Evolutionary conservation across 139 green algal species (phyloP).

Genomic region (Tetraselmis chui): DNA sequence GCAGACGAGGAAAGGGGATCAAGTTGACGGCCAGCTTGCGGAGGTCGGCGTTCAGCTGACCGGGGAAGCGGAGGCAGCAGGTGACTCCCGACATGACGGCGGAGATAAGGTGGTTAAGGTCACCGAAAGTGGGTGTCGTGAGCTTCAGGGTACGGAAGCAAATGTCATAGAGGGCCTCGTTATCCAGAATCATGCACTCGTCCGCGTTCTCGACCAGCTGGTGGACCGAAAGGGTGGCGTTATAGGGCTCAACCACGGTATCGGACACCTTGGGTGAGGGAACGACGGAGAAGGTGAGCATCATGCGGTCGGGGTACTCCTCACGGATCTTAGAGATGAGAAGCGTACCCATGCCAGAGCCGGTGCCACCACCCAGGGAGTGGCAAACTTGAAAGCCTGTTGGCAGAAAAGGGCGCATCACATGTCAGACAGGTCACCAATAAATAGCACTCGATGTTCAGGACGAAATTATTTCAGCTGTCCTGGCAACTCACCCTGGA

Average conservation of each 20-base stretch:
- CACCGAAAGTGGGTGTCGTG: conserved; percentile 86
- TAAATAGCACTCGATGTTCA: conserved; percentile 54
- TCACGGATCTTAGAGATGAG: conserved; percentile 90
- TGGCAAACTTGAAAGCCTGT: conserved; percentile 93
- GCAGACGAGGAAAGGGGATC: conserved; percentile 89
- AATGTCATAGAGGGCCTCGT: conserved; percentile 90
- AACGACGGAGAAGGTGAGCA: conserved; percentile 70
- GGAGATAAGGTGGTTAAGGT: conserved; percentile 94
- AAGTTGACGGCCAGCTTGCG: conserved; percentile 89
- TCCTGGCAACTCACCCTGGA: conserved; percentile 85
- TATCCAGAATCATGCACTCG: conserved; percentile 91
- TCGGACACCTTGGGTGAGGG: conserved; percentile 74
- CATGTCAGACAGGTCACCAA: no score
- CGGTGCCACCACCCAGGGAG: conserved; percentile 92
- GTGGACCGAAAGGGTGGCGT: conserved; percentile 80
- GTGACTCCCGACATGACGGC: conserved; percentile 91
- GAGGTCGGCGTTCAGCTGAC: conserved; percentile 87
- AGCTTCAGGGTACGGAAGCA: conserved; percentile 98
- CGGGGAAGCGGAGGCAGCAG: conserved; percentile 90
- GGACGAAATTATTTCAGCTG: no score
- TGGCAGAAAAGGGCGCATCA: no score
- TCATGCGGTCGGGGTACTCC: conserved; percentile 82
- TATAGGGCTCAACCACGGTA: conserved; percentile 86
- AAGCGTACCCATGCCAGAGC: conserved; percentile 90
- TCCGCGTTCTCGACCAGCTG: conserved; percentile 94